Evolutionary conservation across 805 yeast species (phyloP), one percentile per base, ranked within the genome.

Genomic region (Ogataea thermomethanolica): DNA sequence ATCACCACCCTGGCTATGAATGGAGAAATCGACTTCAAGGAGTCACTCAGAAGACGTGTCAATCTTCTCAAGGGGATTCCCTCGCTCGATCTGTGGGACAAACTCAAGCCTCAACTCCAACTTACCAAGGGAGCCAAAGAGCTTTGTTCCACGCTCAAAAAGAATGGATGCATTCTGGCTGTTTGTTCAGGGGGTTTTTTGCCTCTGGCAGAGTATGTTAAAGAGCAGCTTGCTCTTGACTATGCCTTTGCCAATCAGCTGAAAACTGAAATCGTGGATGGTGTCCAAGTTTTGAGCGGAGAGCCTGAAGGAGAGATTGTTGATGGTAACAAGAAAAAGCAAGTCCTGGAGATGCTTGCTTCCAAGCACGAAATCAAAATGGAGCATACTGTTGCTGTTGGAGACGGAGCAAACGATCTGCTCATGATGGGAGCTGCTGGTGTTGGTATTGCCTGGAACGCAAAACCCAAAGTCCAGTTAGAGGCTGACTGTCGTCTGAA

Each of bases 351-450:
- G 33, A 74, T 78, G 46, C 73, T 86, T 24, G 83, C 91, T 1
- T 50, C 60, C 5, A 72, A 70, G 29, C 81, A 79, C 48, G 61
- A 61, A 8, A 67, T 84, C 25, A 75, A 73, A 15, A 64, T 78
- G 8, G 59, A 59, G 30, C 57, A 70, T 4, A 81, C 82, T 1
- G 81, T 85, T 33, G 96, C 96, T 35, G 84, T 91, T 27, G 98
- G 98, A 26, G 98, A 93, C 59, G 99, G 99, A 27, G 96, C 98
- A 17, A 93, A 93, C 56, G 99, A 93, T 65, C 68, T 93, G 56
- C 75, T 76, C 32, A 95, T 95, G 89, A 93, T 93, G 98, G 74
- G 69, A 2, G 77, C 65, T 10, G 96, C 96, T 2, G 98, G 98
- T 0, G 84, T 79, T 59, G 99, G 99, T 14, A 71, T 93, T 39